phyloP scores from a whole-genome alignment of 2,329 filamentous ascomycete species.

The Fusarium sacchari region DNA sequence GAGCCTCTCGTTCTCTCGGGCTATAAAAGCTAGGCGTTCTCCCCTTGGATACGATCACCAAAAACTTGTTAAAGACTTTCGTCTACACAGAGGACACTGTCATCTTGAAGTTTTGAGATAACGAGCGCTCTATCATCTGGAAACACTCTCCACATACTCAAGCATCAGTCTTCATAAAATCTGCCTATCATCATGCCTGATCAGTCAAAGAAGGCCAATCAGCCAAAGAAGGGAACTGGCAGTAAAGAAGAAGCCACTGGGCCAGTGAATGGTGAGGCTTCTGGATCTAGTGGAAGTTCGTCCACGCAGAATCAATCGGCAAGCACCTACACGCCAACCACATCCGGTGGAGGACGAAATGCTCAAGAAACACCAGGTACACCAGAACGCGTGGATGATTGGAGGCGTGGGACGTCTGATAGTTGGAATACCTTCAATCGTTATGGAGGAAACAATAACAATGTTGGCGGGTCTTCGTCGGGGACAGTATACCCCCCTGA shows the following conservation, averaged over 20 bases:
- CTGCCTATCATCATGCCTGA: background rate
- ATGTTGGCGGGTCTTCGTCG: background rate
- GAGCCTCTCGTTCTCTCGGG: background rate
- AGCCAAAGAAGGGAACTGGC: background rate
- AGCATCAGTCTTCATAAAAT: background rate
- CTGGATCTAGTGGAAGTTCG: background rate
- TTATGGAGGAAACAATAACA: background rate
- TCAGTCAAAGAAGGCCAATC: background rate
- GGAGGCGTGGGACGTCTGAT: too few relatives aligned
- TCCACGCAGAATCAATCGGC: background rate
- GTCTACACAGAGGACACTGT: background rate
- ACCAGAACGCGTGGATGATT: background rate
- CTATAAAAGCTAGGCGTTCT: slow-evolving; percentile 2
- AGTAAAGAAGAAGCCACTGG: background rate
- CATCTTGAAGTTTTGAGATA: background rate
- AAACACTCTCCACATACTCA: background rate
- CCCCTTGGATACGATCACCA: background rate
- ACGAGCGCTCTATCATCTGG: background rate
- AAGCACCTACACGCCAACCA: background rate
- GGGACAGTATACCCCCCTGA: background rate
- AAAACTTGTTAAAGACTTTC: background rate
- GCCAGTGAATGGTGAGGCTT: background rate
- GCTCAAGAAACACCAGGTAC: background rate
- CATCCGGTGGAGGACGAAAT: background rate
- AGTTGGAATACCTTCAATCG: too few relatives aligned